Percentiles rank a stretch among this genome's conserved stretches.
phyloP scores from a whole-genome alignment of 305 asterid genomes.

The Rubia peregrina region DNA sequence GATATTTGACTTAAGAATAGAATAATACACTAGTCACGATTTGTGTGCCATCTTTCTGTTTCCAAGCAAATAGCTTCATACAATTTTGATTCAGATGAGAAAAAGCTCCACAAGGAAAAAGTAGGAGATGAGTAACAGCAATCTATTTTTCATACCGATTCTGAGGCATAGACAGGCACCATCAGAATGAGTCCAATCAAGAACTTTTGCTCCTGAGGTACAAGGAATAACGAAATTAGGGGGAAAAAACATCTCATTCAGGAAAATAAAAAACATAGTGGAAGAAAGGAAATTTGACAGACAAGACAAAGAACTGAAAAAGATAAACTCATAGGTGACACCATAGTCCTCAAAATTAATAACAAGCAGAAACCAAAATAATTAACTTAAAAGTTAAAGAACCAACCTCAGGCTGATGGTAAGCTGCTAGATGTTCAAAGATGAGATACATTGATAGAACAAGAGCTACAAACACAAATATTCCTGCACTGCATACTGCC shows the following conservation, averaged over 20 bases:
- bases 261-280: slow-evolving; percentile 7
- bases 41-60: not conserved
- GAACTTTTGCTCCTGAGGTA: slow-evolving; percentile 89
- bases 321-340: slow-evolving; percentile 6
- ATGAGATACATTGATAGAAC: slow-evolving; percentile 70
- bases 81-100: not conserved
- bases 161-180: slow-evolving; percentile 99
- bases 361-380: slow-evolving; percentile 1
- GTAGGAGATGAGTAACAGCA: slow-evolving; percentile 14
- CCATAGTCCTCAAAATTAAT: slow-evolving; percentile 1
- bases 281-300: slow-evolving; percentile 12
- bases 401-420: slow-evolving; percentile 90
- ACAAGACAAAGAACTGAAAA: slow-evolving; percentile 8
- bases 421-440: slow-evolving; percentile 89
- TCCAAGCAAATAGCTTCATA: not conserved
- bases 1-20: not conserved
- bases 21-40: not conserved
- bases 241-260: slow-evolving; percentile 15
- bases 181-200: slow-evolving; percentile 84
- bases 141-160: slow-evolving; percentile 58
- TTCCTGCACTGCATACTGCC: slow-evolving; percentile 70
- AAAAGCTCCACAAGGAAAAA: not conserved
- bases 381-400: not conserved
- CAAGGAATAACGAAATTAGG: not conserved
- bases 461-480: slow-evolving; percentile 72